phyloP scores from a whole-genome alignment of 2,329 filamentous ascomycete species.

The Hypoxylon sp. region DNA sequence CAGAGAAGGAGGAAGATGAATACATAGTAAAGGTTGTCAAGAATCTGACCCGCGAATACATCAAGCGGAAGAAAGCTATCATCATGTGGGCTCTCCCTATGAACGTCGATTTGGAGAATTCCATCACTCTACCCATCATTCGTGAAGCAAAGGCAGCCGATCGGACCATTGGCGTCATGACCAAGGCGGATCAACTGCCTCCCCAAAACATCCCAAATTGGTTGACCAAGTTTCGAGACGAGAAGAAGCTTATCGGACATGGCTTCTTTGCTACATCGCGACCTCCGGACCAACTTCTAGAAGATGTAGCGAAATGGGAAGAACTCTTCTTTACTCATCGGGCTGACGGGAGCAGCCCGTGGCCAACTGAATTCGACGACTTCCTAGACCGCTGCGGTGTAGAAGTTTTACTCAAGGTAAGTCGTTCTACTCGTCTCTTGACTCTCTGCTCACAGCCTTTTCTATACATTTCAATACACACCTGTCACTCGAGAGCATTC shows the following conservation, averaged over 20 bases:
- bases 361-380: slow-evolving; percentile 58
- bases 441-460: background rate
- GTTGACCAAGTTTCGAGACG: slow-evolving; percentile 67
- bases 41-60: slow-evolving; percentile 75
- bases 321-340: slow-evolving; percentile 59
- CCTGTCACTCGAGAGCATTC: no score
- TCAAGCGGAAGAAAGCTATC: slow-evolving; percentile 73
- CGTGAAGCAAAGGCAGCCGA: slow-evolving; percentile 62
- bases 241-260: slow-evolving; percentile 71
- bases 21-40: slow-evolving; percentile 77
- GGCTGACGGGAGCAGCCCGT: slow-evolving; percentile 45
- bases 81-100: slow-evolving; percentile 81
- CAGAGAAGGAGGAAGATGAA: slow-evolving; percentile 68
- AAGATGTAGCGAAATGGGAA: slow-evolving; percentile 61
- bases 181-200: slow-evolving; percentile 79
- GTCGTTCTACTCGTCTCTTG: background rate
- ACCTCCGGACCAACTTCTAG: slow-evolving; percentile 63
- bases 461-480: background rate
- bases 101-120: slow-evolving; percentile 80
- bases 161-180: slow-evolving; percentile 78
- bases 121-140: slow-evolving; percentile 73
- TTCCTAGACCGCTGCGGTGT: slow-evolving; percentile 63
- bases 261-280: slow-evolving; percentile 83
- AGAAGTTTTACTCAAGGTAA: slow-evolving; percentile 52
- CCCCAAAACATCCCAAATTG: slow-evolving; percentile 65